Percentiles rank a stretch among this genome's conserved stretches.
Evolutionary conservation across 805 yeast species (phyloP).

Genomic region (Schwanniomyces yamadae): DNA sequence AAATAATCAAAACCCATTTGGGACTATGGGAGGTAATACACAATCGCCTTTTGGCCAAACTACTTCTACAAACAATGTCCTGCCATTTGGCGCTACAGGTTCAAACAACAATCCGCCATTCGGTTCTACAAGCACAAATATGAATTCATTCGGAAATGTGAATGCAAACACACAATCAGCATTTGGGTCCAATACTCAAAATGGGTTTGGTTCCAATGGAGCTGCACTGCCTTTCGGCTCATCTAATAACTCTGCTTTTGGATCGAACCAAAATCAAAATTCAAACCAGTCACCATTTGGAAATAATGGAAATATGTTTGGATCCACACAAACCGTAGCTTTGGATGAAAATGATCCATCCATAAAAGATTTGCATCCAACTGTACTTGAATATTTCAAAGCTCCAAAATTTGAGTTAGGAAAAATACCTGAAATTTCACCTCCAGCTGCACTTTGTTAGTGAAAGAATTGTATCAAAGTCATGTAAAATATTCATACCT

Average conservation of each 20-base stretch:
- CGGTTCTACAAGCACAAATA: slow-evolving; percentile 4
- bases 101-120: slow-evolving; percentile 5
- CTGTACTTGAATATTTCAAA: slow-evolving; percentile 47
- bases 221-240: slow-evolving; percentile 8
- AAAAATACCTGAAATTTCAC: slow-evolving; percentile 68
- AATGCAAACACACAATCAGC: slow-evolving; percentile 3
- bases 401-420: slow-evolving; percentile 54
- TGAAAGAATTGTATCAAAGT: no score
- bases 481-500: no score
- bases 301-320: neutral
- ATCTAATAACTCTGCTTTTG: slow-evolving; percentile 15
- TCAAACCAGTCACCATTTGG: slow-evolving; percentile 17
- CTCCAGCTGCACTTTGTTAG: slow-evolving; percentile 44
- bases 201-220: slow-evolving; percentile 7
- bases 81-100: slow-evolving; percentile 1
- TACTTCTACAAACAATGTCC: slow-evolving; percentile 1
- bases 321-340: neutral
- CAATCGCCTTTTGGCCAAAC: slow-evolving; percentile 14
- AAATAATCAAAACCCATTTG: slow-evolving; percentile 10
- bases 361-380: slow-evolving; percentile 42
- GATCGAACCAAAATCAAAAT: slow-evolving; percentile 3
- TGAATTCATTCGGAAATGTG: neutral
- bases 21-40: neutral
- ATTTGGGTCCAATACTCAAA: slow-evolving; percentile 1
- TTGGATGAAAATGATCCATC: slow-evolving; percentile 19